Evolutionary conservation across 306 rosid genomes (phyloP).

Genomic region (Cicer bijugum): DNA sequence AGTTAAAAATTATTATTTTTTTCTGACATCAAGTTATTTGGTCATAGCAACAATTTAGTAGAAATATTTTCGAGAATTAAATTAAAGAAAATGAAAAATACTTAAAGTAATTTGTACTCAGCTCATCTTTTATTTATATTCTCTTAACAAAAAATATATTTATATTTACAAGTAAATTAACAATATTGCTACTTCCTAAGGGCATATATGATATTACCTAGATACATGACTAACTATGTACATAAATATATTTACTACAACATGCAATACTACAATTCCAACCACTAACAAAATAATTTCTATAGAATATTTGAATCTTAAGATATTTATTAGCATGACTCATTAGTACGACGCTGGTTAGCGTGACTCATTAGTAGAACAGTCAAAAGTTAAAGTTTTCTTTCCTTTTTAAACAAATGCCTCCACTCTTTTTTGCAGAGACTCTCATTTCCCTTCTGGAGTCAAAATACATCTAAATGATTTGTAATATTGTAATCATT

Average conservation of each 20-base stretch:
- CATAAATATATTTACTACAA: not conserved
- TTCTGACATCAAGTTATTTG: no score
- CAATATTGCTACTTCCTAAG: not conserved
- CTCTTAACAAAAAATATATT: not conserved
- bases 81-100: not conserved
- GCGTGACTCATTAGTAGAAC: no score
- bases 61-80: not conserved
- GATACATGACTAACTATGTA: not conserved
- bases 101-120: not conserved
- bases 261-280: no score
- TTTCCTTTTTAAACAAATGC: conserved; percentile 42
- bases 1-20: no score
- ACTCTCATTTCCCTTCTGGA: conserved; percentile 3
- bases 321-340: no score
- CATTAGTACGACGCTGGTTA: no score
- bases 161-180: not conserved
- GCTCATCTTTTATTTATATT: not conserved
- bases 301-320: no score
- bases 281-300: no score
- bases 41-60: not conserved
- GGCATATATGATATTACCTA: not conserved
- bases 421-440: conserved; percentile 17
- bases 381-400: not conserved
- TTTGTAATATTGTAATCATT: conserved; percentile 2
- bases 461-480: conserved; percentile 30